These are phyloP conservation scores for Trypanosoma cruzi DNA, from an alignment of 208 protist species.

Conservation along the genomic window DNA sequence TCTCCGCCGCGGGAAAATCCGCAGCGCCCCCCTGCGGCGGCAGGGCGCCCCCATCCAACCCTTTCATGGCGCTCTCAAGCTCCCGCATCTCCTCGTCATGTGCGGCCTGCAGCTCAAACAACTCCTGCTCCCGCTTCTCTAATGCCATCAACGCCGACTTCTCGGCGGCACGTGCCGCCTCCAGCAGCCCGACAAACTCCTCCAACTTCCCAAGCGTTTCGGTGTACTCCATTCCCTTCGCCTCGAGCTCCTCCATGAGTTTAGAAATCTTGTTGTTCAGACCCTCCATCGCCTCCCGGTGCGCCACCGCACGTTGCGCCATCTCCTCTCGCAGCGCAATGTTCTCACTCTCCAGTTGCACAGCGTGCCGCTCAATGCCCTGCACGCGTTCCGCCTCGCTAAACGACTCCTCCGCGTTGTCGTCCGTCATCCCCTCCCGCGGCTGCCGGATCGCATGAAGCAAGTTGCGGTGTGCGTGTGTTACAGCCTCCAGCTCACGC, in stretches of 20 bases:
- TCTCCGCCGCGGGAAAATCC: neutral
- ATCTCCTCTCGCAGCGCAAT: conserved; percentile 14
- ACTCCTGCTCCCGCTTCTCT: conserved; percentile 41
- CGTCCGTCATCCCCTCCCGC: neutral
- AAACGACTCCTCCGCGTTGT: neutral
- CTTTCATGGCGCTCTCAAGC: conserved; percentile 23
- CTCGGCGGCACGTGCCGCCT: conserved; percentile 54
- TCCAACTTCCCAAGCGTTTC: conserved; percentile 62
- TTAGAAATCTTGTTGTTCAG: conserved; percentile 26
- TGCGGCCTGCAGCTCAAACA: conserved; percentile 34
- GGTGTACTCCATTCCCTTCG: conserved; percentile 43
- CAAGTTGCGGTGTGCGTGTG: neutral
- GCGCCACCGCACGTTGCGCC: neutral
- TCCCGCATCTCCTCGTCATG: conserved; percentile 32
- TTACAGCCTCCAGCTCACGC: neutral
- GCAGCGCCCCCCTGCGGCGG: conserved; percentile 7
- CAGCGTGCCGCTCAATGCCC: conserved; percentile 10
- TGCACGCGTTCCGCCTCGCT: neutral
- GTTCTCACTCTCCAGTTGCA: conserved; percentile 23
- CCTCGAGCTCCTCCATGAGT: conserved; percentile 29
- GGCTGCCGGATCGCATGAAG: neutral
- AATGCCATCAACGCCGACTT: conserved; percentile 36
- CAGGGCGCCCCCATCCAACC: conserved; percentile 15
- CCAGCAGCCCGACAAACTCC: conserved; percentile 64
- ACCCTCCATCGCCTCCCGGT: conserved; percentile 23